Base-by-base conservation (phyloP, 2,329 filamentous ascomycete genomes). In the Fusarium cyanostomum region DNA sequence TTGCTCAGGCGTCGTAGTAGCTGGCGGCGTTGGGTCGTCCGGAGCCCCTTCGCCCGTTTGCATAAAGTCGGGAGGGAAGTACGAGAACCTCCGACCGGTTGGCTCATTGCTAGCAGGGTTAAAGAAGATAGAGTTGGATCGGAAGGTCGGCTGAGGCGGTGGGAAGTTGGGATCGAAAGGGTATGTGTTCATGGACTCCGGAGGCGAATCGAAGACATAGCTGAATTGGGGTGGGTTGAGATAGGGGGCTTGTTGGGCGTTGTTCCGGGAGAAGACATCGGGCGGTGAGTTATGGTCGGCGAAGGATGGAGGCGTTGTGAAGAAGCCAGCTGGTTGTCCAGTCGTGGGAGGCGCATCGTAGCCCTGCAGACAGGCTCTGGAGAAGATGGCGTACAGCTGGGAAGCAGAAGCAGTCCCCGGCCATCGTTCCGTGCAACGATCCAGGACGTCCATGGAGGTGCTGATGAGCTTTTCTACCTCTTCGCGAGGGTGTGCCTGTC, bases 391-490 rank as follows among this genome's bases (percentile, higher is more conserved):
- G 73, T 97, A 98, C 11, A 98, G 85, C 68, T 95, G 87, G 9
- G 92, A 88, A 4, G 94, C 93, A 13, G 92, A 91, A 34, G 89
- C 86, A 2, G 94, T 93, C 10, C 94, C 95, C 1, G 95, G 95
- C 95, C 95, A 98, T 59, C 94, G 85, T 71, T 94, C 91, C 0
- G 91, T 90, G 55, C 92, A 94, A 54, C 90, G 86, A 56, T 89
- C 85, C 59, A 98, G 89, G 5, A 91, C 90, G 49, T 94, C 89
- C 56, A 97, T 80, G 0, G 92, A 91, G 16, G 88, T 84, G 43
- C 89, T 84, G 38, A 97, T 83, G 66, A 95, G 85, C 24, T 86
- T 81, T 71, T 94, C 88, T 0, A 96, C 89, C 63, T 95, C 89
- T 39, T 92, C 88, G 16, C 89, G 86, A 5, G 84, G 75, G 73